A percentile compares a stretch with the other conserved stretches of the same genome.
Conservation (phyloP, 345 rosid species). For the Eucalyptus urophylla region DNA sequence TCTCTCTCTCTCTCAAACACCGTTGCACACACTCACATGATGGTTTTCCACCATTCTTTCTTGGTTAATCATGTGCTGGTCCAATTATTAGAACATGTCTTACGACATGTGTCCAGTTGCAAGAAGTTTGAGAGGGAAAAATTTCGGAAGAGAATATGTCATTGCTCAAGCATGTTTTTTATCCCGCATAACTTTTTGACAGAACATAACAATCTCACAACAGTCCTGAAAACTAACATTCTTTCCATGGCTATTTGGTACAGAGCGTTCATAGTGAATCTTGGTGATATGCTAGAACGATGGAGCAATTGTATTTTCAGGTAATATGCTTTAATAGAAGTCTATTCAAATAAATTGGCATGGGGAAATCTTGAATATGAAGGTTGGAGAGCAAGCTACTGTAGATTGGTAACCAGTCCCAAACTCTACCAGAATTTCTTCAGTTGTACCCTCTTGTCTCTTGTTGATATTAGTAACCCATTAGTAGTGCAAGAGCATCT, state of each 20-base stretch:
- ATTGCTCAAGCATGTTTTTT: too few species aligned
- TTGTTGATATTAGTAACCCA: not conserved
- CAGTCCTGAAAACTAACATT: too few species aligned
- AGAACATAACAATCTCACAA: too few species aligned
- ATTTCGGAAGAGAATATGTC: accelerated
- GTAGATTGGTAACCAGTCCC: not conserved
- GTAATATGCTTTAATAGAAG: slow-evolving; percentile 12
- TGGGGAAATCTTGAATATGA: not conserved
- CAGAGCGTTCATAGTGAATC: too few species aligned
- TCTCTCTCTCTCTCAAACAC: not conserved
- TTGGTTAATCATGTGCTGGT: not conserved
- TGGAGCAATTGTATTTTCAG: not conserved
- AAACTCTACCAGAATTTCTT: not conserved
- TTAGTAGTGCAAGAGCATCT: not conserved
- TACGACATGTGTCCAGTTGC: accelerated
- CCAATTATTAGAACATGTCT: not conserved
- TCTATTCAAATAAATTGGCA: not conserved
- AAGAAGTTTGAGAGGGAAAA: too few species aligned
- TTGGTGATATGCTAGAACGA: too few species aligned
- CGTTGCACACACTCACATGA: not conserved
- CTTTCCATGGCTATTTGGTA: too few species aligned
- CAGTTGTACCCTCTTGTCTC: not conserved
- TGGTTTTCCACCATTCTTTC: not conserved
- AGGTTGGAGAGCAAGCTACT: not conserved
- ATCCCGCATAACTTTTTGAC: too few species aligned